phyloP scores from a whole-genome alignment of 495 filamentous ascomycete genomes.

The Podospora anserina region DNA sequence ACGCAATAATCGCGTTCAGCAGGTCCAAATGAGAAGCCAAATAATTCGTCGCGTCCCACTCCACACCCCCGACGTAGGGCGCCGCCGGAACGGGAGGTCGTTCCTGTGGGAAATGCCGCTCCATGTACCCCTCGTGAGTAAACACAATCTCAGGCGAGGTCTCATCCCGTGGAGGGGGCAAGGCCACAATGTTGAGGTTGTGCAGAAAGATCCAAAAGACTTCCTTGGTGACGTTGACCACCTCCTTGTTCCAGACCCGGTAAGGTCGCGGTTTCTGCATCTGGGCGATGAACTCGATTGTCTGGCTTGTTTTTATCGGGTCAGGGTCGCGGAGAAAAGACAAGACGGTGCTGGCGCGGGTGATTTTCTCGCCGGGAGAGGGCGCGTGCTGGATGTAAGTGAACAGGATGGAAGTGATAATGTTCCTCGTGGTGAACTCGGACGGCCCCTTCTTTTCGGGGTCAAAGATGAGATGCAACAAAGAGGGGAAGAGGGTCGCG shows the following conservation, averaged over 20 bases:
- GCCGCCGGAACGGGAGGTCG: conserved; percentile 89
- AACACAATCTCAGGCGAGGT: neutral
- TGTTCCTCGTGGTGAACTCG: conserved; percentile 87
- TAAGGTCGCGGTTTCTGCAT: conserved; percentile 88
- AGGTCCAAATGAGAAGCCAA: conserved; percentile 89
- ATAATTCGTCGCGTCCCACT: conserved; percentile 99
- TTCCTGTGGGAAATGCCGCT: conserved; percentile 79
- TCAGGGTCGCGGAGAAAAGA: conserved; percentile 77
- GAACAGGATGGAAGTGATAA: conserved; percentile 82
- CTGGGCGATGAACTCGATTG: conserved; percentile 79
- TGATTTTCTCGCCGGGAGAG: conserved; percentile 49
- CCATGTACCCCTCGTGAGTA: conserved; percentile 48
- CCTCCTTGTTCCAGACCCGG: conserved; percentile 89
- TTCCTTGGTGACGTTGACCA: conserved; percentile 89
- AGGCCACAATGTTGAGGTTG: conserved; percentile 79
- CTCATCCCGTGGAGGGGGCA: conserved; percentile 36
- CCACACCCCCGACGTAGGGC: conserved; percentile 94
- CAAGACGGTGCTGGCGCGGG: conserved; percentile 66
- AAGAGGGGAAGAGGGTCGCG: conserved; percentile 74
- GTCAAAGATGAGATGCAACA: conserved; percentile 88
- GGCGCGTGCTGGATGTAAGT: conserved; percentile 67
- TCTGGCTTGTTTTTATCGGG: conserved; percentile 67
- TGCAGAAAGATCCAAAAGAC: conserved; percentile 99
- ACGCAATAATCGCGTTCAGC: conserved; percentile 86
- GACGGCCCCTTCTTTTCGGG: conserved; percentile 95